Conservation (phyloP, 768 basidiomycete species). For the Tephrocybe sp. region DNA sequence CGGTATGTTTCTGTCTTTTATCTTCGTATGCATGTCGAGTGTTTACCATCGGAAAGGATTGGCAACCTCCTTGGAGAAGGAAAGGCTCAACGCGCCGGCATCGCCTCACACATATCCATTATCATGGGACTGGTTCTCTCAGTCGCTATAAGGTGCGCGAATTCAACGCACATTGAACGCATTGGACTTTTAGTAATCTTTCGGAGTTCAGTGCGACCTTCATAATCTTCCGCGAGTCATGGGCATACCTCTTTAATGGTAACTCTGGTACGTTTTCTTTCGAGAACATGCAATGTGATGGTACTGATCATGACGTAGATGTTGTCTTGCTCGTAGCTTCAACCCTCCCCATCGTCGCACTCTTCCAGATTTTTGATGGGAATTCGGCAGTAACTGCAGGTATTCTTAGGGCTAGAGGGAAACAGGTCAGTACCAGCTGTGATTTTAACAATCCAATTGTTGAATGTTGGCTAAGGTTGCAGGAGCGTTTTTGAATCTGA, state of each 20-base stretch:
- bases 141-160: constrained; percentile 54
- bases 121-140: constrained; percentile 62
- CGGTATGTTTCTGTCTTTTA: too few relatives aligned
- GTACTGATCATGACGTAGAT: constrained; percentile 29
- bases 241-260: constrained; percentile 73
- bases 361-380: constrained; percentile 86
- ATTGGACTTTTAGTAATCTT: not conserved
- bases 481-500: constrained; percentile 78
- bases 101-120: constrained; percentile 51
- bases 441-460: not conserved
- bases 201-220: constrained; percentile 6
- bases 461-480: constrained; percentile 40
- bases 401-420: constrained; percentile 80
- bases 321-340: constrained; percentile 60
- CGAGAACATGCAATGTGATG: not conserved
- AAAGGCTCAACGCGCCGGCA: constrained; percentile 11
- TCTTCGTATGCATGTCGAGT: too few relatives aligned
- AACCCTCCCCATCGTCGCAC: constrained; percentile 71
- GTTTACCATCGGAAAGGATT: constrained; percentile 9
- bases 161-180: not conserved
- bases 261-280: constrained; percentile 44
- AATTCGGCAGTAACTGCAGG: constrained; percentile 65
- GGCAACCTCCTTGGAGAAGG: constrained; percentile 15
- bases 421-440: constrained; percentile 48
- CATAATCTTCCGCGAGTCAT: constrained; percentile 57